Evolutionary conservation across 441 rosid species (phyloP).

Genomic region (Pelargonium fulgidum): DNA sequence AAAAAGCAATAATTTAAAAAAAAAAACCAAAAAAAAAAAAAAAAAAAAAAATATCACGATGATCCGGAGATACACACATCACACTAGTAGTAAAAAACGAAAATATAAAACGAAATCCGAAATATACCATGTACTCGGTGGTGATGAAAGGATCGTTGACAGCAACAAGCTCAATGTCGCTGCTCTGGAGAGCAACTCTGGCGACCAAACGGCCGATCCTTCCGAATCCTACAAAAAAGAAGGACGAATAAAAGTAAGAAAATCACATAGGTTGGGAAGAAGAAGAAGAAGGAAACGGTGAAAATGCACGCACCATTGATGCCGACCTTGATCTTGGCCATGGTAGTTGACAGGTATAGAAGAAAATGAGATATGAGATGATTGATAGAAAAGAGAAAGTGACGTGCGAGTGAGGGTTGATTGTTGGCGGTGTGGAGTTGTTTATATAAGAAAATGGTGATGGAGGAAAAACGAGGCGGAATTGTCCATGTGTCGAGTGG

Average conservation of each 20-base stretch:
- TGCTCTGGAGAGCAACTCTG: slow-evolving; percentile 65
- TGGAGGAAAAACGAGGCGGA: not conserved
- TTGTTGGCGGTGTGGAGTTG: too few relatives aligned
- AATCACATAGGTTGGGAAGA: not conserved
- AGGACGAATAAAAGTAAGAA: not conserved
- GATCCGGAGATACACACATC: not conserved
- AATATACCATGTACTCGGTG: slow-evolving; percentile 70
- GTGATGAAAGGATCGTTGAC: slow-evolving; percentile 88
- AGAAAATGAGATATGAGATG: not conserved
- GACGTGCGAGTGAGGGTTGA: not conserved
- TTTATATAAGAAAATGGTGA: not conserved
- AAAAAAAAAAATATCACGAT: not conserved
- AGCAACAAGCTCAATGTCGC: slow-evolving; percentile 80
- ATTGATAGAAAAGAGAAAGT: too few relatives aligned
- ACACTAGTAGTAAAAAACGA: too few relatives aligned
- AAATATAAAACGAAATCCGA: not conserved
- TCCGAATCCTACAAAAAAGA: slow-evolving; percentile 49
- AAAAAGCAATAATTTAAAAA: too few relatives aligned
- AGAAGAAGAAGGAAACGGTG: not conserved
- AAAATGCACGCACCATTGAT: slow-evolving; percentile 51
- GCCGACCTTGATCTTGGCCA: slow-evolving; percentile 71
- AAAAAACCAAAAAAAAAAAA: not conserved
- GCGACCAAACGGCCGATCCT: slow-evolving; percentile 91
- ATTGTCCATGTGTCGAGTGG: not conserved
- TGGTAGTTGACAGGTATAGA: not conserved